Base-by-base conservation (phyloP, 495 filamentous ascomycete species). In the Penicillium robsamsonii region DNA sequence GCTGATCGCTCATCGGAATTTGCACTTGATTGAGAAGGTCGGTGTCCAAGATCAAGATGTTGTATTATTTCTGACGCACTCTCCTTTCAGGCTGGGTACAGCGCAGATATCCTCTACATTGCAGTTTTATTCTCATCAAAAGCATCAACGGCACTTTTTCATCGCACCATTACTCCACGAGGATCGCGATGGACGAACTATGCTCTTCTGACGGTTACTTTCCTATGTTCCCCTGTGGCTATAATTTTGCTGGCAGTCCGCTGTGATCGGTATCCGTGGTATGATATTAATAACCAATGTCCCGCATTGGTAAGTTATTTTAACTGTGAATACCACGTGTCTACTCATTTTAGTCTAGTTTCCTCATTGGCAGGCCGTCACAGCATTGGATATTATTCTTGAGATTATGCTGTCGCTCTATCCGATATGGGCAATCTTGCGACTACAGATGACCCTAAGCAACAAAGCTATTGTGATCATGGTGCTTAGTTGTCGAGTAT, bases 311-410 rank as follows among this genome's bases (percentile, higher is more conserved):
- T 68, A 27, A 48, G 51, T 50, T 5, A 2, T 6, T 6, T 0
- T 31, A 35, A 35, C 33, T 6, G 33, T 1, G 0, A 37, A 7
- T 37, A 15, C 13, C 13, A n/a, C 15, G 13, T 20, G 5, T 24
- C 20, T 8, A 13, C 35, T 15, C 12, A 27, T 27, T 15, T 0
- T 9, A 4, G 5, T 3, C 18, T 27, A 69, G 66, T 59, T 68
- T 29, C 46, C 59, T 10, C 63, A 57, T 11, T 70, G 68, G 68
- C 60, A 65, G 42, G 50, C 55, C 2, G 51, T 66, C 35, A 61
- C 58, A 7, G 59, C 59, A 0, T 25, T 70, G 3, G 68, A 70
- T 27, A 59, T 68, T 10, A 27, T 64, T 11, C 53, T 59, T 2
- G 68, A 70, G 33, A 29, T 53, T 2, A 13, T 50, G 0, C 56